Evolutionary conservation across 306 rosid genomes (phyloP).

Genomic region (Quercus alba): DNA sequence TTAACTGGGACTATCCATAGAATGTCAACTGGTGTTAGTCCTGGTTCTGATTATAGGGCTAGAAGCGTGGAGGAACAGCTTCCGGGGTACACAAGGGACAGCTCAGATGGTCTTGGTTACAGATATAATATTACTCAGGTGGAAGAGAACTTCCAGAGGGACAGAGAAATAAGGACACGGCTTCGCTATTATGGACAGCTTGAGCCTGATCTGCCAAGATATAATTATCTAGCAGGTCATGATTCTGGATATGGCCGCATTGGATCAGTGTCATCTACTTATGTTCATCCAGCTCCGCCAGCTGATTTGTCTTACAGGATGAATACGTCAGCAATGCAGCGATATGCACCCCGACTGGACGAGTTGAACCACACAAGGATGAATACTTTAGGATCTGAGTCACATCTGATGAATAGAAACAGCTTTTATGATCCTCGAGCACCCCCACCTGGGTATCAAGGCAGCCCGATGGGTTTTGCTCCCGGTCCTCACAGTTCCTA

Average conservation of each 20-base stretch:
- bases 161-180: constrained; percentile 32
- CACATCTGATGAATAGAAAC: constrained; percentile 19
- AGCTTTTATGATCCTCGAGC: constrained; percentile 20
- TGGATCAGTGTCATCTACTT: constrained; percentile 21
- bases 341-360: constrained; percentile 62
- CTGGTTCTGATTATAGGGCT: constrained; percentile 30
- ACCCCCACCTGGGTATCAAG: constrained; percentile 35
- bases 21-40: constrained; percentile 17
- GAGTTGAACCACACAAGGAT: constrained; percentile 43
- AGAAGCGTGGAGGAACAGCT: constrained; percentile 33
- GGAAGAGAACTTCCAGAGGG: constrained; percentile 31
- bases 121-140: constrained; percentile 21
- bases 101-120: constrained; percentile 19
- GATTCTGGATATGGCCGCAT: constrained; percentile 25
- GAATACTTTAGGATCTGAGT: constrained; percentile 31
- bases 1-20: constrained; percentile 4
- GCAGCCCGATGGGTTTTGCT: constrained; percentile 33
- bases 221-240: constrained; percentile 24
- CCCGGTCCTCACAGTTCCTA: constrained; percentile 28
- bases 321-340: constrained; percentile 49
- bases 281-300: constrained; percentile 19
- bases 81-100: constrained; percentile 23
- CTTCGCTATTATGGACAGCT: constrained; percentile 33
- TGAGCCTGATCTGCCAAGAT: constrained; percentile 20
- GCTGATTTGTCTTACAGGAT: constrained; percentile 33